Evolutionary conservation across 805 yeast genomes (phyloP).

Genomic region (Debaryomyces castellii): DNA sequence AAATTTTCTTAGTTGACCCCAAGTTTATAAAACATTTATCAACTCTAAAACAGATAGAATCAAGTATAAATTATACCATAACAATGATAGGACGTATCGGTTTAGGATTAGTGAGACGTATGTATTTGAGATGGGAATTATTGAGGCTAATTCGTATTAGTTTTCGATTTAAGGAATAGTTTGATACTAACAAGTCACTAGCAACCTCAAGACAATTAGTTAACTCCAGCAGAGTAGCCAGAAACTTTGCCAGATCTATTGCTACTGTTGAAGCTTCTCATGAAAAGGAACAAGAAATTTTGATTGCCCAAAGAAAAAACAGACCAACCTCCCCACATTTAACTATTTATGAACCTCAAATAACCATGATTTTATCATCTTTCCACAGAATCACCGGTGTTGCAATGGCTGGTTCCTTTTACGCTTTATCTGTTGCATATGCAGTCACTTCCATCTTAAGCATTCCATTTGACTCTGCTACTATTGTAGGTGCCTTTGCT

Average conservation of each 20-base stretch:
- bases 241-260: conserved; percentile 17
- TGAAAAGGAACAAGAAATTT: conserved; percentile 64
- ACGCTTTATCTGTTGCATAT: conserved; percentile 72
- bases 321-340: conserved; percentile 93
- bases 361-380: conserved; percentile 78
- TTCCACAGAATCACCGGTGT: conserved; percentile 90
- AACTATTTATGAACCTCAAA: conserved; percentile 85
- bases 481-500: conserved; percentile 54
- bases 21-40: neutral
- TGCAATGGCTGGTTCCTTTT: conserved; percentile 74
- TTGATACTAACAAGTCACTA: conserved; percentile 11
- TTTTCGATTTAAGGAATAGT: neutral
- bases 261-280: conserved; percentile 49
- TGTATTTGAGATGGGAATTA: conserved; percentile 4
- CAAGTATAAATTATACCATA: neutral
- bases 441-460: conserved; percentile 61
- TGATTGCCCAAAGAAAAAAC: conserved; percentile 77
- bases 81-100: conserved; percentile 35
- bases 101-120: conserved; percentile 29
- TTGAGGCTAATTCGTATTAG: neutral
- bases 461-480: conserved; percentile 58
- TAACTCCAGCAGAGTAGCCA: conserved; percentile 7
- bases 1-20: conserved; percentile 3
- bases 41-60: neutral
- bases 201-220: conserved; percentile 15